Evolutionary conservation across 2,329 filamentous ascomycete genomes (phyloP).

Genomic region (Cytospora leucostoma): DNA sequence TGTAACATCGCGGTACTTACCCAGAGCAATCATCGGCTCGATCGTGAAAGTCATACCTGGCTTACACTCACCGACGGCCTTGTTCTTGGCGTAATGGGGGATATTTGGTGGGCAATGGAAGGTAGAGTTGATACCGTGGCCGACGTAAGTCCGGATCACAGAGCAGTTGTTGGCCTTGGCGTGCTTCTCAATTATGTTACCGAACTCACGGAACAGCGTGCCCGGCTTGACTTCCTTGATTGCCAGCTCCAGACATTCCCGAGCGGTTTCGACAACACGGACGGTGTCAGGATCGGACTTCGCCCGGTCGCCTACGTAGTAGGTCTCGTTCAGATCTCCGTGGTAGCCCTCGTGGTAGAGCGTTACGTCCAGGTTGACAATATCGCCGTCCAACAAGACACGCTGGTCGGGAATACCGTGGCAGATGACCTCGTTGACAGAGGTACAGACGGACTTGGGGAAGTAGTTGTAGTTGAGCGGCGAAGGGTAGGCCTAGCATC

Average conservation of each 20-base stretch:
- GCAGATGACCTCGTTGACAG: constrained; percentile 95
- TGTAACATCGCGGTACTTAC: constrained; percentile 87
- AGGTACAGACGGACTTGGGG: constrained; percentile 97
- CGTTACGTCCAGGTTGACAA: constrained; percentile 94
- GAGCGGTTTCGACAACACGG: constrained; percentile 84
- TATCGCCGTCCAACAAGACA: constrained; percentile 85
- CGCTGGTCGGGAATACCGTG: constrained; percentile 96
- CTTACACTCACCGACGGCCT: constrained; percentile 91
- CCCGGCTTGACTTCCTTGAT: constrained; percentile 94
- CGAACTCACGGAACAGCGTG: constrained; percentile 87
- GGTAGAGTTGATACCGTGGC: constrained; percentile 89
- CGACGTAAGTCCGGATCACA: constrained; percentile 94
- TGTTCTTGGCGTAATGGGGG: constrained; percentile 98
- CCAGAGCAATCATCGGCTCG: constrained; percentile 95
- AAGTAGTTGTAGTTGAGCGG: constrained; percentile 95
- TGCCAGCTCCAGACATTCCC: constrained; percentile 86
- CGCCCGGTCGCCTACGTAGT: constrained; percentile 92
- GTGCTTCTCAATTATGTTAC: constrained; percentile 92
- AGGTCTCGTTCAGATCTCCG: constrained; percentile 96
- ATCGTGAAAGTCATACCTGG: constrained; percentile 99
- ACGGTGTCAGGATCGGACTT: constrained; percentile 82
- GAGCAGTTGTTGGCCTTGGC: constrained; percentile 84
- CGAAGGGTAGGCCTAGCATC: constrained; percentile 80
- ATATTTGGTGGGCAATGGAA: constrained; percentile 95
- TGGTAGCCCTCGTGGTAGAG: constrained; percentile 95